A percentile compares a stretch with the other conserved stretches of the same genome.
These are phyloP conservation scores for Leishmania braziliensis DNA, from an alignment of 208 protist species.

Conservation along the genomic window DNA sequence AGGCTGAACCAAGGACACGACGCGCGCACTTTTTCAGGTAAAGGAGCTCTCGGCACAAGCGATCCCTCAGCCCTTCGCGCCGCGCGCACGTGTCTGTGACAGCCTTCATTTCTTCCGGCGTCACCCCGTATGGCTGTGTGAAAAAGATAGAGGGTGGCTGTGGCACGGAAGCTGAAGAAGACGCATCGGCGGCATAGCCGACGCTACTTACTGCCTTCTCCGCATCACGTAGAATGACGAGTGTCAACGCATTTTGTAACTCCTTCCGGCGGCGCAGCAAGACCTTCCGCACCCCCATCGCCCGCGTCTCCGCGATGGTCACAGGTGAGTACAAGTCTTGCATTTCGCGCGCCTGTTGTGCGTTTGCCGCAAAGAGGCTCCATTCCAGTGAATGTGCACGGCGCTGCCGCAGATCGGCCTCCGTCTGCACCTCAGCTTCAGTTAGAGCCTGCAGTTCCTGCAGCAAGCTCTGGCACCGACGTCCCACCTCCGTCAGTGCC, in stretches of 20 bases:
- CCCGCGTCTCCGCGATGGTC: constrained; percentile 28
- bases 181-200: not conserved
- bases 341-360: constrained; percentile 26
- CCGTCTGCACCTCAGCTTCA: constrained; percentile 3
- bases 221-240: constrained; percentile 11
- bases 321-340: constrained; percentile 24
- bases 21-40: constrained; percentile 46
- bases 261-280: constrained; percentile 32
- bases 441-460: constrained; percentile 16
- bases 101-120: constrained; percentile 15
- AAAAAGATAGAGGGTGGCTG: not conserved
- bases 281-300: constrained; percentile 29
- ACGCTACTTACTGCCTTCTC: not conserved
- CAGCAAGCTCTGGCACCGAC: constrained; percentile 18
- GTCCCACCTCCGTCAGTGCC: constrained; percentile 22
- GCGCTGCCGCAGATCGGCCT: constrained; percentile 18
- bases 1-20: constrained; percentile 22
- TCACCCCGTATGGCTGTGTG: constrained; percentile 17
- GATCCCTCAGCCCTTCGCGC: constrained; percentile 27
- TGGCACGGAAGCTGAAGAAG: not conserved
- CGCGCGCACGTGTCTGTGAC: constrained; percentile 19
- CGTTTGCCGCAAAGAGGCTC: constrained; percentile 29
- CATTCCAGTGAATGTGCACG: constrained; percentile 20
- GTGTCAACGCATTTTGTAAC: constrained; percentile 25
- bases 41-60: constrained; percentile 41